Conservation (phyloP, 2,329 filamentous ascomycete species). For the Aureobasidium sp. region DNA sequence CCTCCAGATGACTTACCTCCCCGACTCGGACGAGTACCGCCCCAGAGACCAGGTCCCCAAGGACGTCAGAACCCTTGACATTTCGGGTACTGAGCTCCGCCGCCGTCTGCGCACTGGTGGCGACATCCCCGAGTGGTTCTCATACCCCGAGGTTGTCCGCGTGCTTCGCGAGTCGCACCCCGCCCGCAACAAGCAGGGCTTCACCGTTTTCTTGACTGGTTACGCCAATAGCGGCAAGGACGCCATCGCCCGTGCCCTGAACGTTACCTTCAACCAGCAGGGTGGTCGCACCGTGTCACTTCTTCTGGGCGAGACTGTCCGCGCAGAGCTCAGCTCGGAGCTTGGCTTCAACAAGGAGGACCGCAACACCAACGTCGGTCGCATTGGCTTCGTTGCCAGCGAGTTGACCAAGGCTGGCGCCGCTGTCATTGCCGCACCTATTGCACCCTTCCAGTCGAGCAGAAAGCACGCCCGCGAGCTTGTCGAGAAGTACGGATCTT, state of each 20-base stretch:
- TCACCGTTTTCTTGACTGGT: constrained; percentile 96
- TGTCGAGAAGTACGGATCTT: constrained; percentile 78
- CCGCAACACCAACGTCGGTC: constrained; percentile 87
- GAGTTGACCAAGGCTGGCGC: constrained; percentile 90
- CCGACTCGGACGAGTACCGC: constrained; percentile 92
- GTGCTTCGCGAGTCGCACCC: constrained; percentile 96
- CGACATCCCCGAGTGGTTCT: constrained; percentile 99
- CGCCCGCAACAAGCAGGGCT: constrained; percentile 81
- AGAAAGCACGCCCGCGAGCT: constrained; percentile 72
- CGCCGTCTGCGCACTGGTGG: constrained; percentile 81
- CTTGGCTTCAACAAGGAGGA: constrained; percentile 91
- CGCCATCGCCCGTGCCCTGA: constrained; percentile 86
- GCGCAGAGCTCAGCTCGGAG: constrained; percentile 84
- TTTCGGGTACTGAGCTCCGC: constrained; percentile 66
- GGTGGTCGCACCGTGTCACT: constrained; percentile 90
- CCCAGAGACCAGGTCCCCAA: constrained; percentile 82
- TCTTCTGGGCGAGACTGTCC: constrained; percentile 90
- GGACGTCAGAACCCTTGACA: constrained; percentile 64
- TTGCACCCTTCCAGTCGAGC: constrained; percentile 80
- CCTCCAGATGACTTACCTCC: constrained; percentile 99
- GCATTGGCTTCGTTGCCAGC: constrained; percentile 91
- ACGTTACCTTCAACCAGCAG: constrained; percentile 97
- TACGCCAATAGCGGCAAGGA: constrained; percentile 97
- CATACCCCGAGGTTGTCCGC: constrained; percentile 95
- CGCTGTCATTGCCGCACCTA: constrained; percentile 91